phyloP scores from a whole-genome alignment of 2,329 filamentous ascomycete species.

The Cladophialophora immunda region DNA sequence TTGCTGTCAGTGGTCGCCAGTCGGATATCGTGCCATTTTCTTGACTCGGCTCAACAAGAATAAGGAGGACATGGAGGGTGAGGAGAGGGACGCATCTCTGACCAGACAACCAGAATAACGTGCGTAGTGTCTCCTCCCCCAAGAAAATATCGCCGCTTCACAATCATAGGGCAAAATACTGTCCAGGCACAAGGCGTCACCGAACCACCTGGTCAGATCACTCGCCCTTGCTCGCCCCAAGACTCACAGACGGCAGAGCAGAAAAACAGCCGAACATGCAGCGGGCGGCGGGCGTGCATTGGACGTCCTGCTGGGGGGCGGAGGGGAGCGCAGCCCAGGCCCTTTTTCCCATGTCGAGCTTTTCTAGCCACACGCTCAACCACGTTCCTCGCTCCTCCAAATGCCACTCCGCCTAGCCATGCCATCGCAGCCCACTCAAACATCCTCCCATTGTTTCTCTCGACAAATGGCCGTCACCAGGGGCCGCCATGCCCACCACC shows the following conservation, averaged over 20 bases:
- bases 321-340: background rate
- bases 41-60: too few relatives aligned
- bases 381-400: conserved; percentile 22
- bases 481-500: conserved; percentile 7
- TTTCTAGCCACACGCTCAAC: conserved; percentile 22
- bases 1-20: too few relatives aligned
- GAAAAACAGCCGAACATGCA: background rate
- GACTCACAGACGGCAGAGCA: background rate
- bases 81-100: background rate
- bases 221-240: background rate
- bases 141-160: background rate
- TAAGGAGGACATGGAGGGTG: too few relatives aligned
- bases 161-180: background rate
- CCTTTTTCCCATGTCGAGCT: conserved; percentile 9
- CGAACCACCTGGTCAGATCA: conserved; percentile 5
- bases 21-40: too few relatives aligned
- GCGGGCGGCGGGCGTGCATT: background rate
- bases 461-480: conserved; percentile 14
- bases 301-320: background rate
- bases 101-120: background rate
- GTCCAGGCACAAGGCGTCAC: background rate
- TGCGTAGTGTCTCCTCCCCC: background rate
- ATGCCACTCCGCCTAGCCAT: conserved; percentile 10
- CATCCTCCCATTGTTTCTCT: background rate
- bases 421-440: conserved; percentile 10